Evolutionary conservation across 2,329 filamentous ascomycete genomes (phyloP), one percentile per base, ranked within the genome.

Genomic region (Fusarium nanum): DNA sequence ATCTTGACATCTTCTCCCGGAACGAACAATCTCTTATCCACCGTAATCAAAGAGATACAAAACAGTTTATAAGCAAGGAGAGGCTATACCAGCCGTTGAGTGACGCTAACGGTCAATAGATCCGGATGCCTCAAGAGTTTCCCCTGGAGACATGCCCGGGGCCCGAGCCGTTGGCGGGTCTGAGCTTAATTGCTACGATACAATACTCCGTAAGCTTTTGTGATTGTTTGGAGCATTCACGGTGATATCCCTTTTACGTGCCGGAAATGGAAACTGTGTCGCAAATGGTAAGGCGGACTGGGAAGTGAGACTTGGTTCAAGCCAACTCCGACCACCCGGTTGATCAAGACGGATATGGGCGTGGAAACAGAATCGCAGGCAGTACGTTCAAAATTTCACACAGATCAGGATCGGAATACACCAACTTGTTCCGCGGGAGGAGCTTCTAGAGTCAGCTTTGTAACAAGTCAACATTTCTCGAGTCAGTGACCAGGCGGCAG

Each of bases 241-340:
- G 6, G 4, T 37, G 34, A 37, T 14, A 6, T 16, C 6, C 6
- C 7, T 16, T 25, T 12, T 10, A 2, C 16, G 41, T 16, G 22
- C 47, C 47, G 30, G 30, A 50, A 34, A 22, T 28, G 49, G 49
- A 37, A 16, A 23, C 18, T 46, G 8, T 46, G 40, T 59, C 46
- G 45, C 32, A 65, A 64, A 42, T 34, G 62, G 62, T 46, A 58
- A 30, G 58, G 48, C 23, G 18, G 22, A 28, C 49, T 44, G 20
- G 32, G 14, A n/a, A 37, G 59, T 64, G 50, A 64, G 59, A 64
- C 50, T 48, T 37, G 28, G 23, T 53, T 40, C 20, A 48, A 47
- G 34, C 34, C 46, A 65, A 50, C 60, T 44, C 44, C 34, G 42
- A 41, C 25, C 23, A 54, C 28, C 42, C 16, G 41, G 61, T 50